Conservation (phyloP, 345 rosid genomes). For the Eutrema japonicum region DNA sequence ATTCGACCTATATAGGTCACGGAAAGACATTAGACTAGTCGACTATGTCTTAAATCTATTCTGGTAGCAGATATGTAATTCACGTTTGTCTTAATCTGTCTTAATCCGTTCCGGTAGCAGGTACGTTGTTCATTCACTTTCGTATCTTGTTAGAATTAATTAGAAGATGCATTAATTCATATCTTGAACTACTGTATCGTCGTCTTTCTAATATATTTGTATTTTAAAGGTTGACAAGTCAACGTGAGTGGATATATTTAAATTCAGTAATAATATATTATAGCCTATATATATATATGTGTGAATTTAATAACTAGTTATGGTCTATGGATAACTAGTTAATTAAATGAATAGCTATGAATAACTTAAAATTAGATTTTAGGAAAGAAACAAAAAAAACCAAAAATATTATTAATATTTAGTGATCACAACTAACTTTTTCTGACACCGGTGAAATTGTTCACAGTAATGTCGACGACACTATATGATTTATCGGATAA, state of each 20-base stretch:
- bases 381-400: no score
- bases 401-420: no score
- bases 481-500: no score
- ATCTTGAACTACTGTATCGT: background rate
- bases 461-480: no score
- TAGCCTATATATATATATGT: no score
- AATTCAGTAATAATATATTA: background rate
- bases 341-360: no score
- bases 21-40: constrained; percentile 2
- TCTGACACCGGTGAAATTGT: no score
- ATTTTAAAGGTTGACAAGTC: constrained; percentile 24
- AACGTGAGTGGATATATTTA: constrained; percentile 8
- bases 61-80: constrained; percentile 6
- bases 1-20: background rate
- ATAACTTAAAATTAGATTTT: no score
- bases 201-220: background rate
- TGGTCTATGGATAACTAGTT: no score
- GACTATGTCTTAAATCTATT: constrained; percentile 5
- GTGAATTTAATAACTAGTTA: no score
- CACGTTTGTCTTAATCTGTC: constrained; percentile 2
- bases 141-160: constrained; percentile 3
- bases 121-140: constrained; percentile 30
- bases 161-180: background rate
- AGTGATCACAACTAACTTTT: no score
- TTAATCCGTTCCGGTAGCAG: constrained; percentile 32